Evolutionary conservation across 768 basidiomycete species (phyloP), one percentile per base, ranked within the genome.

Genomic region (Pholiota molesta): DNA sequence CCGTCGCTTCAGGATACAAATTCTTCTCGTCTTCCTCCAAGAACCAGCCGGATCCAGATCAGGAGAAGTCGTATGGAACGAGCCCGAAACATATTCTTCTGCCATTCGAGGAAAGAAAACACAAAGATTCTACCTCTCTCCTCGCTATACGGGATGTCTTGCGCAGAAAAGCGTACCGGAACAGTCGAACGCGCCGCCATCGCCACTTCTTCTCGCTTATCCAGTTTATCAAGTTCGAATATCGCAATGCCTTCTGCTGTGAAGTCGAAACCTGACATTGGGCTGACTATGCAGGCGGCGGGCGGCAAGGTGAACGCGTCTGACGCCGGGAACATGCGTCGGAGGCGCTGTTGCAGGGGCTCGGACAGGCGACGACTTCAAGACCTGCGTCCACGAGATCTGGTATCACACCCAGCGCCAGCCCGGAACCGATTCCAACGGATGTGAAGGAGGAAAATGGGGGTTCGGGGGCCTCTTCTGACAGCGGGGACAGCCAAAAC

Each of bases 81-180:
- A 85, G 62, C 80, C 83, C 0, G 90, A 91, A 66, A 67, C 79
- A 7, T 88, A 80, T 65, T 85, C 86, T 0, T 82, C 87, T 0
- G 78, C 85, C 13, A 83, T 90, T 81, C 80, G 29, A 75, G 89
- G 11, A 90, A 86, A 68, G 86, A 88, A 60, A 82, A 88, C 64
- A 82, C 86, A 80, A 83, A 17, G 90, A 91, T 63, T 78, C 81
- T 0, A 78, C 86, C 0, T 81, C 83, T 1, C 66, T 90, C 0
- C 73, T 89, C 6, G 82, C 84, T 0, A 75, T 92, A 13, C 77
- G 86, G 1, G 87, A 88, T 33, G 88, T 89, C 9, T 73, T 91
- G 5, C 79, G 87, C 82, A 86, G 59, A 84, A 83, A 64, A 71
- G 77, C 0, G 60, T 65, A 7, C 78, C 81, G 8, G 67, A 69